phyloP scores from a whole-genome alignment of 1,139 yeast species.

The Geotrichum restrictum region DNA sequence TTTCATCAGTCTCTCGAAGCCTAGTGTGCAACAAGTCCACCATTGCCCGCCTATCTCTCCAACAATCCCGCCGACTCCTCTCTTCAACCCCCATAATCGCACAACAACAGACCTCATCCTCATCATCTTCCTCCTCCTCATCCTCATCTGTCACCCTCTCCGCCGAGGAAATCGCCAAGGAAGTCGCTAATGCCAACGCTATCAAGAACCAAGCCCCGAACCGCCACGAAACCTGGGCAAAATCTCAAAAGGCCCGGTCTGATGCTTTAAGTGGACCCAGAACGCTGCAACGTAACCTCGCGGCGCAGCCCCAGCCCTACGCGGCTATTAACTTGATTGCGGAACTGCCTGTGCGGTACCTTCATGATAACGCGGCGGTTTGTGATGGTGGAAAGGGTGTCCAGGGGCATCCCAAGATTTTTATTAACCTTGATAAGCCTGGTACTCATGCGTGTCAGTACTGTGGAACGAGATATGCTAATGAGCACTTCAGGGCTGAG shows the following conservation, averaged over 20 bases:
- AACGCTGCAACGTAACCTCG: constrained; percentile 68
- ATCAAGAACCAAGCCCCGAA: constrained; percentile 65
- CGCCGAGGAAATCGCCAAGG: too few relatives aligned
- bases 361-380: constrained; percentile 64
- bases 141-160: too few relatives aligned
- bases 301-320: constrained; percentile 67
- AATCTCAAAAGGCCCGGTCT: constrained; percentile 59
- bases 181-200: too few relatives aligned
- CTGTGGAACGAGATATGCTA: constrained; percentile 42
- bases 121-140: constrained; percentile 12
- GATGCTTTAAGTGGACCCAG: constrained; percentile 62
- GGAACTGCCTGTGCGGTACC: constrained; percentile 64
- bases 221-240: constrained; percentile 65
- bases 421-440: constrained; percentile 73
- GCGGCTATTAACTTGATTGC: constrained; percentile 84
- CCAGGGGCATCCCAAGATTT: constrained; percentile 83
- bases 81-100: constrained; percentile 10
- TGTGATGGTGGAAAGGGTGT: constrained; percentile 80
- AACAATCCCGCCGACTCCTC: constrained; percentile 6
- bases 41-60: constrained; percentile 12
- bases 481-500: constrained; percentile 16
- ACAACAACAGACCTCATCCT: constrained; percentile 9
- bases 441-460: constrained; percentile 71
- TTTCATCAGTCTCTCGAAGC: constrained; percentile 17
- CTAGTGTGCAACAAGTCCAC: constrained; percentile 8